Evolutionary conservation across 1,284 basidiomycete genomes (phyloP), one percentile per base, ranked within the genome.

Genomic region (Hemileia vastatrix): DNA sequence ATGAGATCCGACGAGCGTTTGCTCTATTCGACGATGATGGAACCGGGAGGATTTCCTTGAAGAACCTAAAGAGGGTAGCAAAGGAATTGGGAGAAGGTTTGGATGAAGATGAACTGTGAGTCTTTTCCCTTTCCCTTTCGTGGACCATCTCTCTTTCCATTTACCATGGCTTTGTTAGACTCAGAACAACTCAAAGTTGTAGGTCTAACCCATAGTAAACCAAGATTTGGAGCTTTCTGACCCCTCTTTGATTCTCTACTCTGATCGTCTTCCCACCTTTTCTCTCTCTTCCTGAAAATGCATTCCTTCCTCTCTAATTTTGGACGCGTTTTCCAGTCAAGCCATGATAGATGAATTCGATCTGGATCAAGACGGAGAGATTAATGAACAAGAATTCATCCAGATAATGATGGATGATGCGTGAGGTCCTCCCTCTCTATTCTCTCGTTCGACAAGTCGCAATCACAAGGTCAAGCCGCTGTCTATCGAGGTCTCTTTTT

Each of bases 381-480:
- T 75, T 61, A 68, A 67, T 66, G 68, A 70, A 59, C 67, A 70
- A 54, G 73, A 75, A 60, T 75, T 75, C 50, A 66, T 71, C 18
- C 69, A 72, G 55, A 75, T 75, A 63, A 75, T 75, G 73, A 71
- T 75, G 70, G 73, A 74, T n/a, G n/a, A n/a, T n/a, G n/a, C n/a
- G n/a, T n/a, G n/a, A n/a, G n/a, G n/a, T n/a, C n/a, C n/a, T n/a
- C 36, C 36, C 36, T 40, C 36, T 11, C 36, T 11, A 15, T 27
- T 27, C 27, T 27, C 27, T 27, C 27, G 27, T 27, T 27, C 27
- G 27, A 27, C 27, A 27, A 27, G 27, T 27, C 27, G 27, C 27
- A 27, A 27, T 27, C 27, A 27, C 27, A 27, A 27, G 27, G 27
- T 27, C 27, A 27, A 27, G 27, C 27, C 27, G 27, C 27, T 27